Percentiles rank a stretch among this genome's conserved stretches.
phyloP scores from a whole-genome alignment of 805 yeast genomes.

The Saturnispora hagleri region DNA sequence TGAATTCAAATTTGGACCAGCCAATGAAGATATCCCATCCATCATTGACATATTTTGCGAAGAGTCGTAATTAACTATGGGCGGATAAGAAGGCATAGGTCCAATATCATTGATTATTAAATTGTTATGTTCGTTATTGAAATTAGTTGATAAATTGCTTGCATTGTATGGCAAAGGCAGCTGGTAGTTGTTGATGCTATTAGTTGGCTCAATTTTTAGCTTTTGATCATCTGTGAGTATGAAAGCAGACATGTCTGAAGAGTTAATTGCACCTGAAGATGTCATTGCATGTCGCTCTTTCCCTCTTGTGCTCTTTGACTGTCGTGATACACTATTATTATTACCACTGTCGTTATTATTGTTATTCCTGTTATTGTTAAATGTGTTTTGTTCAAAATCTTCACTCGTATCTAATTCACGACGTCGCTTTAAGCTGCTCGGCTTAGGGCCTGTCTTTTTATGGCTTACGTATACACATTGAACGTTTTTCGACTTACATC shows the following conservation, averaged over 20 bases:
- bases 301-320: neutral
- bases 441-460: conserved; percentile 28
- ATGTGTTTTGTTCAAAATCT: neutral
- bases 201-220: neutral
- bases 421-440: conserved; percentile 2
- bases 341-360: neutral
- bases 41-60: neutral
- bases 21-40: neutral
- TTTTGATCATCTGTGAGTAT: conserved; percentile 1
- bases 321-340: neutral
- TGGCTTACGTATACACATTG: conserved; percentile 22
- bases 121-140: neutral
- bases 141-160: neutral
- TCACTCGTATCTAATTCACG: neutral
- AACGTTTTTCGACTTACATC: conserved; percentile 16
- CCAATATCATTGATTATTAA: conserved; percentile 1
- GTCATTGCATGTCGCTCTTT: neutral
- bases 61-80: conserved; percentile 4
- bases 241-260: conserved; percentile 2
- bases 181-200: neutral
- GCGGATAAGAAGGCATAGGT: conserved; percentile 7
- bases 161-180: neutral
- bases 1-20: neutral
- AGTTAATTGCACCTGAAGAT: neutral
- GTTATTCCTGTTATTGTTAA: neutral